phyloP scores from a whole-genome alignment of 2,329 filamentous ascomycete species.

The Chaetomium globosum region DNA sequence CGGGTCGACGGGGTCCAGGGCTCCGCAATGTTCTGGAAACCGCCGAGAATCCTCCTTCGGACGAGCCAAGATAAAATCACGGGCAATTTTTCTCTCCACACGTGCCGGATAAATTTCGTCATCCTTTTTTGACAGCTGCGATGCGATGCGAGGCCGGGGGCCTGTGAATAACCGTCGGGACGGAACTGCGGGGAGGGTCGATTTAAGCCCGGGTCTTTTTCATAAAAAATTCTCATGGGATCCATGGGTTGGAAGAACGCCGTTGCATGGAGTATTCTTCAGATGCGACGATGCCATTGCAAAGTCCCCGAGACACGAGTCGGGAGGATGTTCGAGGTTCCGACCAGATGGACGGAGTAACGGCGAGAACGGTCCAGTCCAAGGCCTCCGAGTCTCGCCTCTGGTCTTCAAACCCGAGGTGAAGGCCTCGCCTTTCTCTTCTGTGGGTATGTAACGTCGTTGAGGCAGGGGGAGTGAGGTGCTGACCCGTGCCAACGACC shows the following conservation, averaged over 20 bases:
- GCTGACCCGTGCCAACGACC: background rate
- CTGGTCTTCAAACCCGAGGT: background rate
- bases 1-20: background rate
- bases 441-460: background rate
- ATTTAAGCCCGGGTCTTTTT: conserved; percentile 11
- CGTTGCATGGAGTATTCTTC: background rate
- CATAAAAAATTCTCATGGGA: background rate
- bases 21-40: conserved; percentile 30
- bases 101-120: conserved; percentile 25
- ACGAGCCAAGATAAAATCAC: background rate
- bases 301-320: background rate
- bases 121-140: conserved; percentile 22
- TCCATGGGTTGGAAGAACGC: background rate
- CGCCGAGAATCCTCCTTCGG: background rate
- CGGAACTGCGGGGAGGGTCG: conserved; percentile 18
- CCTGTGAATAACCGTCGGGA: conserved; percentile 27
- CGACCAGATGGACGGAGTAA: background rate
- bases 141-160: conserved; percentile 16
- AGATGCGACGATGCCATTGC: conserved; percentile 4
- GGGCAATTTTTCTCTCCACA: conserved; percentile 10
- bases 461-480: background rate
- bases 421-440: conserved; percentile 5
- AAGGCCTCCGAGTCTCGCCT: background rate
- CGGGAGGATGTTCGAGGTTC: background rate
- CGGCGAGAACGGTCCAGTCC: background rate